These are phyloP conservation scores for Lecanicillium sp. DNA, from an alignment of 2,329 filamentous ascomycete species.

Conservation along the genomic window DNA sequence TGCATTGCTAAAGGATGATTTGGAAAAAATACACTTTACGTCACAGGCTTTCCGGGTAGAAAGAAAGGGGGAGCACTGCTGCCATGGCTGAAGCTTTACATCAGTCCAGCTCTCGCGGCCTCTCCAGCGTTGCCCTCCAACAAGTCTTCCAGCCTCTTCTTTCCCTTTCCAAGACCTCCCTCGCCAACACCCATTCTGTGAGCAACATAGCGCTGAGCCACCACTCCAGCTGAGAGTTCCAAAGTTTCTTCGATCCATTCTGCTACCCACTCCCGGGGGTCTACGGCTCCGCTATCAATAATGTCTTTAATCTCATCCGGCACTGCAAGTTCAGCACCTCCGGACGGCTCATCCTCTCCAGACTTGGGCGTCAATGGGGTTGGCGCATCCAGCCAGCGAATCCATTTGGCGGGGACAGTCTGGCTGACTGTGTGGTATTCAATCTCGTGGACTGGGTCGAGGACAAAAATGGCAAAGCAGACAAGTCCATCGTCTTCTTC, in stretches of 20 bases:
- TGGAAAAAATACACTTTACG: background rate
- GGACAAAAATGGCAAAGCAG: constrained; percentile 69
- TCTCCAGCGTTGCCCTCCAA: constrained; percentile 51
- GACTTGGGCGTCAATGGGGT: constrained; percentile 46
- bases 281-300: constrained; percentile 65
- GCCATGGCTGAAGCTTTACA: constrained; percentile 22
- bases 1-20: no score
- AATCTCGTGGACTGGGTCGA: constrained; percentile 88
- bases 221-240: constrained; percentile 68
- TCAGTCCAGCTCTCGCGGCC: constrained; percentile 49
- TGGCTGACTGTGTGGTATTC: constrained; percentile 80
- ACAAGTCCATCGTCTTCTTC: constrained; percentile 53
- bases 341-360: constrained; percentile 36
- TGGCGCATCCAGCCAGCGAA: constrained; percentile 81
- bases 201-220: constrained; percentile 93
- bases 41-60: background rate
- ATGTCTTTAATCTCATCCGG: constrained; percentile 86
- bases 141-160: constrained; percentile 50
- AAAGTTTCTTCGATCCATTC: constrained; percentile 94
- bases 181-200: constrained; percentile 93
- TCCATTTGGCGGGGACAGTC: constrained; percentile 75
- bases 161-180: constrained; percentile 55
- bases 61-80: background rate
- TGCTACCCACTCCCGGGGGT: constrained; percentile 92
- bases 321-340: constrained; percentile 29